Conservation (phyloP, 805 yeast genomes). For the Saturnispora mendoncae region DNA sequence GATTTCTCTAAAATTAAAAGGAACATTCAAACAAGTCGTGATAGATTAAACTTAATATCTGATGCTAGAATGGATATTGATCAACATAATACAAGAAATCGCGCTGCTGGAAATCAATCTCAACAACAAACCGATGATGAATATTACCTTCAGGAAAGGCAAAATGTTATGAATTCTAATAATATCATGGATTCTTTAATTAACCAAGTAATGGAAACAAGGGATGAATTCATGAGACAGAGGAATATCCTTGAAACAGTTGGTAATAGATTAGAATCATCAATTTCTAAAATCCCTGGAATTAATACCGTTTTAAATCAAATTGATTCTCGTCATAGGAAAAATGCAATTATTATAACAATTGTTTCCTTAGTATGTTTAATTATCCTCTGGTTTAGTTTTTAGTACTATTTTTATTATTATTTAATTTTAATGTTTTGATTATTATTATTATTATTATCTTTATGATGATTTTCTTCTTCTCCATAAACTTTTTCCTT, state of each 20-base stretch:
- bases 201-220: slow-evolving; percentile 78
- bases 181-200: slow-evolving; percentile 70
- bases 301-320: slow-evolving; percentile 63
- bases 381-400: slow-evolving; percentile 40
- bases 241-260: slow-evolving; percentile 54
- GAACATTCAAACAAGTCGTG: slow-evolving; percentile 53
- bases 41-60: slow-evolving; percentile 61
- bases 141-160: slow-evolving; percentile 70
- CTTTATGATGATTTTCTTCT: background rate
- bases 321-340: slow-evolving; percentile 80
- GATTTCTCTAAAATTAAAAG: slow-evolving; percentile 47
- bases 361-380: slow-evolving; percentile 65
- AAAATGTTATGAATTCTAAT: slow-evolving; percentile 64
- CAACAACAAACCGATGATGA: slow-evolving; percentile 19
- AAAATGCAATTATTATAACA: slow-evolving; percentile 82
- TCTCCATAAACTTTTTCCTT: background rate
- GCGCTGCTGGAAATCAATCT: slow-evolving; percentile 15
- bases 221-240: slow-evolving; percentile 77
- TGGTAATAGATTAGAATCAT: slow-evolving; percentile 49
- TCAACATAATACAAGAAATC: slow-evolving; percentile 40
- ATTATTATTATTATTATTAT: too few species aligned
- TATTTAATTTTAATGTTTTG: background rate
- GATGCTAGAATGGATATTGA: slow-evolving; percentile 76
- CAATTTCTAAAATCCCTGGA: slow-evolving; percentile 73
- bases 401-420: background rate